These are phyloP conservation scores for Sporisorium graminicola DNA, from an alignment of 1,284 basidiomycete species.

Conservation along the genomic window DNA sequence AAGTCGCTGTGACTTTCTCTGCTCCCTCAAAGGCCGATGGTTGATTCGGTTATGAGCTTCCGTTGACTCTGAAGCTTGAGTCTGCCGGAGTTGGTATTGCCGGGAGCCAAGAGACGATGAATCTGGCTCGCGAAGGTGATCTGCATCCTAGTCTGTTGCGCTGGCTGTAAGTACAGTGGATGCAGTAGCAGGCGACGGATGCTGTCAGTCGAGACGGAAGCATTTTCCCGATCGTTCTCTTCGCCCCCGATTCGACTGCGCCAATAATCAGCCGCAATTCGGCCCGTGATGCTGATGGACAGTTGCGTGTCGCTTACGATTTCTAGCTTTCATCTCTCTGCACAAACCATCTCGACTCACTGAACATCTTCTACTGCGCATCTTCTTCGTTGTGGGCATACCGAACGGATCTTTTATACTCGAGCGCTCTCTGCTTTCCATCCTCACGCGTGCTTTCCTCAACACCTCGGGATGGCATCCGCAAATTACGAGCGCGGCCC, in stretches of 20 bases:
- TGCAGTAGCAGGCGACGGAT: not conserved
- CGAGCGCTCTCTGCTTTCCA: not conserved
- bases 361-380: not conserved
- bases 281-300: conserved; percentile 4
- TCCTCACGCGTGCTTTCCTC: not conserved
- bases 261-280: conserved; percentile 1
- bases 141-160: too few relatives aligned
- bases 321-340: not conserved
- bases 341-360: not conserved
- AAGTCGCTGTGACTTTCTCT: not conserved
- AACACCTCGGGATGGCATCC: conserved; percentile 3
- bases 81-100: not conserved
- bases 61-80: conserved; percentile 1
- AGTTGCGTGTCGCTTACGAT: conserved; percentile 5
- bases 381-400: not conserved
- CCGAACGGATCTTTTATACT: too few relatives aligned
- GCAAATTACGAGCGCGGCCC: conserved; percentile 10
- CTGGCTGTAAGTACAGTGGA: too few relatives aligned
- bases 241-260: conserved; percentile 4
- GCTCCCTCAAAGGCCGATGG: not conserved
- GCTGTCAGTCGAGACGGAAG: not conserved
- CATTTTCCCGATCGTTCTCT: not conserved
- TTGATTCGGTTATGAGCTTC: not conserved
- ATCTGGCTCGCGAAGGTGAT: too few relatives aligned
- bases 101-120: not conserved